These are phyloP conservation scores for Thalassiosira livingstoniorum DNA, from an alignment of 352 stramenopile genomes.

Conservation along the genomic window DNA sequence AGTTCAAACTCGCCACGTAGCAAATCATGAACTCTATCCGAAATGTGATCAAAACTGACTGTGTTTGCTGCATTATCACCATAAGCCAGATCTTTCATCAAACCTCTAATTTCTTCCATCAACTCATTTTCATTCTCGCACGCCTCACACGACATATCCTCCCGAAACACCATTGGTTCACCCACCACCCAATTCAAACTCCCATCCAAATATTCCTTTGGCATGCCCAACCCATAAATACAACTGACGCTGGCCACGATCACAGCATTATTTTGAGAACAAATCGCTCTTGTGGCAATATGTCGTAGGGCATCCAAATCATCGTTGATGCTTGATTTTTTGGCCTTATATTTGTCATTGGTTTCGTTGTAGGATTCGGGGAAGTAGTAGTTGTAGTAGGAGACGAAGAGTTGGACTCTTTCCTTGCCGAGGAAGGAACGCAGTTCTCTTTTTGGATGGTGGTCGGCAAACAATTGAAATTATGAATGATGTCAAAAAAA, in stretches of 20 bases:
- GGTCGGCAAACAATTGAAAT: too few relatives aligned
- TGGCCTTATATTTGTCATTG: constrained; percentile 78
- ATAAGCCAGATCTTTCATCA: constrained; percentile 34
- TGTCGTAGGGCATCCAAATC: constrained; percentile 82
- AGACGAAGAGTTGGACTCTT: constrained; percentile 83
- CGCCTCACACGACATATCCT: constrained; percentile 48
- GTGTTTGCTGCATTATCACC: constrained; percentile 48
- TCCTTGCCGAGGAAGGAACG: constrained; percentile 72
- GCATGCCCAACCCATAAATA: constrained; percentile 85
- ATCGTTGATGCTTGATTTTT: constrained; percentile 79
- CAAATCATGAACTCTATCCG: too few relatives aligned
- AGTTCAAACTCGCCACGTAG: too few relatives aligned
- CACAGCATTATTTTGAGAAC: constrained; percentile 76
- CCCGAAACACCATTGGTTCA: constrained; percentile 16
- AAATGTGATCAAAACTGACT: too few relatives aligned
- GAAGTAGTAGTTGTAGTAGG: constrained; percentile 83
- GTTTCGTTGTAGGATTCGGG: constrained; percentile 79
- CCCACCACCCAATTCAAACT: constrained; percentile 36
- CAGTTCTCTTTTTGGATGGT: constrained; percentile 78
- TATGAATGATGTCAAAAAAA: too few relatives aligned
- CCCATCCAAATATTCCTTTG: constrained; percentile 77
- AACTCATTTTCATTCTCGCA: constrained; percentile 39
- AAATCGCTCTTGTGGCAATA: constrained; percentile 71
- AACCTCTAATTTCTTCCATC: constrained; percentile 27
- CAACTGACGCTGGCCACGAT: constrained; percentile 79